These are phyloP conservation scores for Ceratobasidium sp. DNA, from an alignment of 1,284 basidiomycete genomes.

Conservation along the genomic window DNA sequence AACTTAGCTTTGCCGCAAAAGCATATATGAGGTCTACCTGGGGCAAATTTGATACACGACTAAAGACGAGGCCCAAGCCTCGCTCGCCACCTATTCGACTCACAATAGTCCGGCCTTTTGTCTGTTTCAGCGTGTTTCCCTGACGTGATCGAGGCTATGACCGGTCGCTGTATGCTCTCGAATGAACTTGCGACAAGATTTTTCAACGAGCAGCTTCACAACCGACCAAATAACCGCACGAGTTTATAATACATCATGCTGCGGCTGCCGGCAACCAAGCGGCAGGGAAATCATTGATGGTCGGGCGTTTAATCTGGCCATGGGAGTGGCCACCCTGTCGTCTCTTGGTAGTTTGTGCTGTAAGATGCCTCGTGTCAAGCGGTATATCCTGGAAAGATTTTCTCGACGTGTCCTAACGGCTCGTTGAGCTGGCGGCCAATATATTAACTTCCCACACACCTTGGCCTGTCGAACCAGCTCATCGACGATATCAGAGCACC, in stretches of 20 bases:
- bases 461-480: slow-evolving; percentile 75
- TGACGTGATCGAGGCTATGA: background rate
- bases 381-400: slow-evolving; percentile 69
- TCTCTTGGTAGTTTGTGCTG: slow-evolving; percentile 70
- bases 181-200: background rate
- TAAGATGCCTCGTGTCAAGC: slow-evolving; percentile 77
- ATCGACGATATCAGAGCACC: slow-evolving; percentile 80
- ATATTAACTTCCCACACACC: slow-evolving; percentile 55
- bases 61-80: background rate
- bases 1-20: background rate
- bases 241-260: background rate
- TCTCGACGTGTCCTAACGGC: slow-evolving; percentile 16
- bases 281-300: slow-evolving; percentile 77
- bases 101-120: background rate
- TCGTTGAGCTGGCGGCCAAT: background rate
- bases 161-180: background rate
- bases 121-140: background rate
- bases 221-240: background rate
- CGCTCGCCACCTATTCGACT: background rate
- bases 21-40: background rate
- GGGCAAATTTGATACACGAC: background rate
- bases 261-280: slow-evolving; percentile 68
- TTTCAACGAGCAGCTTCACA: background rate
- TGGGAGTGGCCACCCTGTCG: slow-evolving; percentile 71
- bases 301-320: slow-evolving; percentile 64